Evolutionary conservation across 2,329 filamentous ascomycete genomes (phyloP).

Genomic region (Curvularia eragrostidis): DNA sequence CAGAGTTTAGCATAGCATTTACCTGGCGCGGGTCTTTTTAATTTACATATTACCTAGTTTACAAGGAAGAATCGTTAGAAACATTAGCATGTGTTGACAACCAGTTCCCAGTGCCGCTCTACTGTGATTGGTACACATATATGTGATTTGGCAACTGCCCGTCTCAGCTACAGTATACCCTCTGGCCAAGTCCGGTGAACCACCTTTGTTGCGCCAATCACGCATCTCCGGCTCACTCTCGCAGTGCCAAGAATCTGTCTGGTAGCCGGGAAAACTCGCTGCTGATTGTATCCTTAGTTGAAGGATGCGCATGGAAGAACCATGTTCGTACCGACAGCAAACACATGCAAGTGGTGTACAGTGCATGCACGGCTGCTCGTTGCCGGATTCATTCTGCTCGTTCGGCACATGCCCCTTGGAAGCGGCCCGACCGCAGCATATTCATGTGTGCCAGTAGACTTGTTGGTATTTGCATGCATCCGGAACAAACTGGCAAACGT

Average conservation of each 20-base stretch:
- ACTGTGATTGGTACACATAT: neutral
- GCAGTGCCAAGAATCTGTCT: neutral
- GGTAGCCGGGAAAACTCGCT: neutral
- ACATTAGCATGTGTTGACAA: neutral
- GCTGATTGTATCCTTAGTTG: neutral
- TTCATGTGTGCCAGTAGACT: neutral
- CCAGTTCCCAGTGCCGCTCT: neutral
- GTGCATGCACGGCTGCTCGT: neutral
- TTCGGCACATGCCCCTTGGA: neutral
- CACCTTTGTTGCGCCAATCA: neutral
- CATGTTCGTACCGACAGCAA: neutral
- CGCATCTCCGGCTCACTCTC: neutral
- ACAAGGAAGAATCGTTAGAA: conserved; percentile 2
- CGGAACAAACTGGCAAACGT: neutral
- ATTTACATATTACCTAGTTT: conserved; percentile 4
- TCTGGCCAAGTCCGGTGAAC: neutral
- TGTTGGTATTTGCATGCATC: neutral
- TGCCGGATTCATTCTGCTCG: neutral
- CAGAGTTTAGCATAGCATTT: conserved; percentile 15
- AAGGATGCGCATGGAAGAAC: neutral
- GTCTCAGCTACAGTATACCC: neutral
- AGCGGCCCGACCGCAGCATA: neutral
- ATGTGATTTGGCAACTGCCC: neutral
- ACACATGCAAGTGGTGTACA: neutral
- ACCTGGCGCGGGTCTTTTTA: conserved; percentile 6